Base-by-base conservation (phyloP, 2,329 filamentous ascomycete genomes). In the Fusarium sp. region DNA sequence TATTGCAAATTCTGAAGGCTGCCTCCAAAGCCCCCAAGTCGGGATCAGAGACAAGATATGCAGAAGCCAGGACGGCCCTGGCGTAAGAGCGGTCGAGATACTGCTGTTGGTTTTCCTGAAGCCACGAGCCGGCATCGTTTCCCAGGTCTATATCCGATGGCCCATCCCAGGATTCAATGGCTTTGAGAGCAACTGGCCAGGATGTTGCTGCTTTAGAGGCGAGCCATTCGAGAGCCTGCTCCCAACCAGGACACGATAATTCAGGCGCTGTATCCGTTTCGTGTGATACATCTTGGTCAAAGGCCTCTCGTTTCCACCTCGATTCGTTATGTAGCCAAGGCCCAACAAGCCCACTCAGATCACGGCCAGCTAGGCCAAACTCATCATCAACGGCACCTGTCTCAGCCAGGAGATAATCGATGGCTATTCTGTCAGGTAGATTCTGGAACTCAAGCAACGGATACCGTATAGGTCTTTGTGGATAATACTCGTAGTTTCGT, bases 131-230 rank as follows among this genome's bases (percentile, higher is more conserved):
- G 12, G 86, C 86, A 72, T 86, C 88, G 18, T 87, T 88, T 7
- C 90, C 91, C 9, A 94, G 79, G 72, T 94, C 91, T 51, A 92
- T 86, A 76, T 95, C 93, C 11, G 84, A 84, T 1, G 92, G 92
- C 0, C 93, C 93, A 74, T 91, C 89, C 93, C 93, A 95, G 71
- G 92, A 88, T 67, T 90, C 87, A 38, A 94, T 83, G 12, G 88
- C 90, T 54, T 86, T 85, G 37, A 90, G 84, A n/a, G 89, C 87
- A n/a, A 90, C 83, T 31, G 80, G 83, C 86, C 93, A 92, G 21
- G 89, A 87, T 25, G 83, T 84, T 8, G 84, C 83, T 2, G 92
- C 90, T 67, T 90, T 88, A 6, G 82, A 78, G 19, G 87, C 84
- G 42, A 95, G 84, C 92, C 92, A 95, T 60, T 87, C 84, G 58